phyloP scores from a whole-genome alignment of 768 basidiomycete genomes.

The Lactifluus subvellereus region DNA sequence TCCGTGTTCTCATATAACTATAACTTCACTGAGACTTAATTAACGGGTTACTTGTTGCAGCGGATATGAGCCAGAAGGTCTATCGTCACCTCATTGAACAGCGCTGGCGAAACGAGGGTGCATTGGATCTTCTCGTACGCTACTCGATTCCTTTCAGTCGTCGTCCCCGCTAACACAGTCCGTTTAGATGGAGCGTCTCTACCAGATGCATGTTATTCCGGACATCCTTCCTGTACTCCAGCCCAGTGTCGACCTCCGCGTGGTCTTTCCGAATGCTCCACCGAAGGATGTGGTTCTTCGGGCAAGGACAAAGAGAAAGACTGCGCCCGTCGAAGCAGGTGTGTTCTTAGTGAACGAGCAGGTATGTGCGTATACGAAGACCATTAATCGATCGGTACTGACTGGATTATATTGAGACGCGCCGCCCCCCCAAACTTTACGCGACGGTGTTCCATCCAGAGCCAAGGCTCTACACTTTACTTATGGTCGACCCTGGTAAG shows the following conservation, averaged over 20 bases:
- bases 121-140: constrained; percentile 74
- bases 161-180: background rate
- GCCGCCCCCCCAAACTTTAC: constrained; percentile 55
- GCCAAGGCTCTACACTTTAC: constrained; percentile 74
- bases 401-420: constrained; percentile 42
- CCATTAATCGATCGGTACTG: background rate
- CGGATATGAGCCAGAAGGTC: constrained; percentile 59
- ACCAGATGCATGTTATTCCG: constrained; percentile 88
- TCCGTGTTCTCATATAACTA: constrained; percentile 34
- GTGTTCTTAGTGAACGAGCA: constrained; percentile 59
- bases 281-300: constrained; percentile 29
- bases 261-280: constrained; percentile 45
- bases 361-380: constrained; percentile 36
- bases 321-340: constrained; percentile 62
- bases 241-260: constrained; percentile 68
- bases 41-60: constrained; percentile 32
- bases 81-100: constrained; percentile 80
- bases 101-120: constrained; percentile 79
- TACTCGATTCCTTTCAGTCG: background rate
- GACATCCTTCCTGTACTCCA: constrained; percentile 71
- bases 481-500: constrained; percentile 83
- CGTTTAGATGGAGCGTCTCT: constrained; percentile 81
- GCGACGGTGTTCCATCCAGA: constrained; percentile 80
- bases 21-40: background rate
- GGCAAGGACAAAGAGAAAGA: constrained; percentile 27